Percentiles rank a stretch among this genome's conserved stretches.
phyloP scores from a whole-genome alignment of 148 eudicot species.

The Amaranthus palmeri region DNA sequence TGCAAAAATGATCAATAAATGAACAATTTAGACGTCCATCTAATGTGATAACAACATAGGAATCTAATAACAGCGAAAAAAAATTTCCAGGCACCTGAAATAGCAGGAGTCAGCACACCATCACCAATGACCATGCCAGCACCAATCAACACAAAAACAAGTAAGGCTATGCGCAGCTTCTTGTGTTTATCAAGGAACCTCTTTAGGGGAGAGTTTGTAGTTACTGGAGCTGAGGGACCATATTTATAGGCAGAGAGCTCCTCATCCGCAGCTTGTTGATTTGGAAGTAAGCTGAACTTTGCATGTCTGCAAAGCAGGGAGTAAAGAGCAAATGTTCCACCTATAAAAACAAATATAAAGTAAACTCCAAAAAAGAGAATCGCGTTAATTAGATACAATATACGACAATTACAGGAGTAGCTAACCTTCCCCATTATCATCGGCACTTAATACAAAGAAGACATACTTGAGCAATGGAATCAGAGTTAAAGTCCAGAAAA shows the following conservation, averaged over 20 bases:
- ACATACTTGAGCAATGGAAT: slow-evolving; percentile 92
- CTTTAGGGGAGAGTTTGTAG: slow-evolving; percentile 47
- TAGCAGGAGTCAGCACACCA: slow-evolving; percentile 92
- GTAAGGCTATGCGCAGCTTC: slow-evolving; percentile 50
- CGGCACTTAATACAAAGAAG: slow-evolving; percentile 61
- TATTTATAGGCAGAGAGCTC: slow-evolving; percentile 80
- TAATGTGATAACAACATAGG: background rate
- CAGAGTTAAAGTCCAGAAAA: slow-evolving; percentile 86
- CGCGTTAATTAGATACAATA: background rate
- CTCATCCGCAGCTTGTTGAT: slow-evolving; percentile 99
- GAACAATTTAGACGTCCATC: no score
- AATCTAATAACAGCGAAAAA: background rate
- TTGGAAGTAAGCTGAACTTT: slow-evolving; percentile 87
- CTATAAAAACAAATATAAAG: slow-evolving; percentile 31
- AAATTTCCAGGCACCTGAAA: slow-evolving; percentile 55
- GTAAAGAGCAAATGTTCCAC: slow-evolving; percentile 96
- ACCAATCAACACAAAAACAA: slow-evolving; percentile 72
- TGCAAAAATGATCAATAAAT: no score
- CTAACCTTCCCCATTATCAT: slow-evolving; percentile 98
- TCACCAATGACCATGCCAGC: slow-evolving; percentile 98
- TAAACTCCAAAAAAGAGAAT: slow-evolving; percentile 1
- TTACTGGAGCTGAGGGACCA: slow-evolving; percentile 41
- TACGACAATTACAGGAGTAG: slow-evolving; percentile 2
- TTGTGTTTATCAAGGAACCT: slow-evolving; percentile 84
- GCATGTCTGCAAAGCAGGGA: slow-evolving; percentile 94